Evolutionary conservation across 495 filamentous ascomycete species (phyloP).

Genomic region (Lasiosphaeria miniovina): DNA sequence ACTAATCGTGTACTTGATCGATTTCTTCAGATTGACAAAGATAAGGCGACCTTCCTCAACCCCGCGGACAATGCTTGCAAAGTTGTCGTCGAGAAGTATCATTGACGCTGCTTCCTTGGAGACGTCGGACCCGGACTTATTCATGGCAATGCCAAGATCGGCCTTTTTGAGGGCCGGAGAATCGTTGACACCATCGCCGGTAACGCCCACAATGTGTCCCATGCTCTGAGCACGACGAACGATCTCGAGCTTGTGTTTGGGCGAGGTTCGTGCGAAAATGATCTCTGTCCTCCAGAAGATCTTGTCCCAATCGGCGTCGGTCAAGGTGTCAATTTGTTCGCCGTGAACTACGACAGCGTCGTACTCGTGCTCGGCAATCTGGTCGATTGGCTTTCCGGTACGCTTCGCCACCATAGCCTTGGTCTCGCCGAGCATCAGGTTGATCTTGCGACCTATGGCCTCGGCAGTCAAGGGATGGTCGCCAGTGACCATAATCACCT

Average conservation of each 20-base stretch:
- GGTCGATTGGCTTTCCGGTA: conserved; percentile 30
- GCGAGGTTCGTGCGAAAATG: conserved; percentile 67
- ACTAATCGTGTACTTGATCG: conserved; percentile 24
- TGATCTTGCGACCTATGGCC: conserved; percentile 56
- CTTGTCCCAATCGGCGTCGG: conserved; percentile 60
- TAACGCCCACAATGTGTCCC: conserved; percentile 71
- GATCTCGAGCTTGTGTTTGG: conserved; percentile 71
- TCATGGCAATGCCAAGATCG: conserved; percentile 86
- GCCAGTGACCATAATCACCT: conserved; percentile 65
- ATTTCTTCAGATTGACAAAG: conserved; percentile 71
- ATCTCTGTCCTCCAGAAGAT: conserved; percentile 42
- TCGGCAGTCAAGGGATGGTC: conserved; percentile 62
- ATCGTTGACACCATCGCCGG: conserved; percentile 90
- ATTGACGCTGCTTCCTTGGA: conserved; percentile 85
- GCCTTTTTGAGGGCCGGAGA: conserved; percentile 76
- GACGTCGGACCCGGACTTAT: conserved; percentile 72
- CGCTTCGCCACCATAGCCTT: conserved; percentile 26
- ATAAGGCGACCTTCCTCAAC: conserved; percentile 60
- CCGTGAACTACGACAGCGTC: conserved; percentile 60
- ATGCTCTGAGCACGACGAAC: conserved; percentile 55
- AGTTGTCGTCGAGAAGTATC: conserved; percentile 80
- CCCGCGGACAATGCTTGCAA: conserved; percentile 71
- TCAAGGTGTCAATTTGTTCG: conserved; percentile 63
- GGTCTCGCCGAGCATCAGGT: conserved; percentile 30
- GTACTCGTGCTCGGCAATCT: conserved; percentile 27